Evolutionary conservation across 257 asterid genomes (phyloP), one percentile per base, ranked within the genome.

Genomic region (Solanum okadae): DNA sequence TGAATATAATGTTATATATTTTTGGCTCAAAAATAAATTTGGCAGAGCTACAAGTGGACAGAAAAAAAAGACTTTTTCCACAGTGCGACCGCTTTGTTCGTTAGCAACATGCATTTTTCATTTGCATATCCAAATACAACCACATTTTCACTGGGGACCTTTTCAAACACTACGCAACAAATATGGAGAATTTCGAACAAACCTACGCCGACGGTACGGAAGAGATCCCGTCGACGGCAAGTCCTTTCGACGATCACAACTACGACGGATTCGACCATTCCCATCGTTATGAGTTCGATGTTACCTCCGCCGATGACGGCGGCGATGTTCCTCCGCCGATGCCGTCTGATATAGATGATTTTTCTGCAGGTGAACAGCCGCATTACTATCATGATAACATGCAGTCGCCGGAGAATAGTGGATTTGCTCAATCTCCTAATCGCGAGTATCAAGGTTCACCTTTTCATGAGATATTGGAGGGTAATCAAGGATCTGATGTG

Each of bases 141-240:
- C 85, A 42, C 37, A 25, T 79, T 42, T 79, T 79, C 85, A 25
- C 61, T 12, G 61, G 35, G 84, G 10, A n/a, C 84, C 22, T 77
- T 25, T 23, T 79, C 85, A 79, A 79, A 79, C 85, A 79, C 38
- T 14, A 27, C 9, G 65, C 59, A 85, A 65, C 22, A 34, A 65
- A 42, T 86, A 95, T 95, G 98, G 95, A 92, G 59, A 91, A 94
- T 7, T 93, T 93, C 40, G 95, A 93, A 61, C 94, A 94, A 29
- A 90, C 61, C 56, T 46, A 46, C 20, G 56, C 20, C 56, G 56
- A 46, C 18, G 56, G 18, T 15, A 49, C 90, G 11, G 96, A 90
- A 35, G 93, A 88, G 56, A 88, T 85, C 87, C 83, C 83, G 87
- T 88, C 91, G 75, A 85, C 87, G 86, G 37, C 88, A 14, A 90